Conservation (phyloP, 2,329 filamentous ascomycete species). For the Nigrospora osmanthi region DNA sequence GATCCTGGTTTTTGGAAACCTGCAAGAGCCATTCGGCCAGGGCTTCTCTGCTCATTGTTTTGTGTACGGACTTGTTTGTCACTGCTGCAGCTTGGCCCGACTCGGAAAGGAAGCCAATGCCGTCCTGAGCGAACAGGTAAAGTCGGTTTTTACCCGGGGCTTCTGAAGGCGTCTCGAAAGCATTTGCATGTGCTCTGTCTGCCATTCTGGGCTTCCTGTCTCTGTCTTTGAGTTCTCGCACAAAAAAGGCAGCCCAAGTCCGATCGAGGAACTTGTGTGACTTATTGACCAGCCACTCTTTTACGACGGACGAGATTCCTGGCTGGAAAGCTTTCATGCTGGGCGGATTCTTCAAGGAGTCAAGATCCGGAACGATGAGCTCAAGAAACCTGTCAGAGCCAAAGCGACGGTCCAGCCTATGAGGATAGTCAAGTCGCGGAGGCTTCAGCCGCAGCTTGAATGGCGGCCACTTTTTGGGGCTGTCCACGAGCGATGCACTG, state of each 20-base stretch:
- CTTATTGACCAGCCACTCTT: slow-evolving; percentile 28
- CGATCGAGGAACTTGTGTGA: slow-evolving; percentile 37
- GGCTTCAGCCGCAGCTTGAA: slow-evolving; percentile 40
- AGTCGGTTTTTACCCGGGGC: slow-evolving; percentile 30
- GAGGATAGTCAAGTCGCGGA: slow-evolving; percentile 36
- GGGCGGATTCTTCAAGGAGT: slow-evolving; percentile 11
- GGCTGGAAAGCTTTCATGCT: slow-evolving; percentile 15
- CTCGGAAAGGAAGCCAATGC: slow-evolving; percentile 28
- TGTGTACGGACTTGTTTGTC: slow-evolving; percentile 15
- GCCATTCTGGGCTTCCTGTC: slow-evolving; percentile 25
- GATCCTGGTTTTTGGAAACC: slow-evolving; percentile 30
- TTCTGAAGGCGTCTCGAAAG: background rate
- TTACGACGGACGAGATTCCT: slow-evolving; percentile 24
- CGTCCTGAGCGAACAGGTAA: slow-evolving; percentile 48
- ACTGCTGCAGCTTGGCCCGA: slow-evolving; percentile 14
- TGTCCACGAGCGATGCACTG: slow-evolving; percentile 29
- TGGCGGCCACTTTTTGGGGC: slow-evolving; percentile 25
- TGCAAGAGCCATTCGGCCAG: slow-evolving; percentile 48
- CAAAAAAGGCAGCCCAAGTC: slow-evolving; percentile 39
- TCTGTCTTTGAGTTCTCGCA: slow-evolving; percentile 26
- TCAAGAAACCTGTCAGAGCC: slow-evolving; percentile 53
- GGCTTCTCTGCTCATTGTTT: slow-evolving; percentile 22
- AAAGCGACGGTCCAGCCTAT: slow-evolving; percentile 47
- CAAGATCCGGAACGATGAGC: slow-evolving; percentile 35
- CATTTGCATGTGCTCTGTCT: background rate